Base-by-base conservation (phyloP, 352 stramenopile species). In the Globisporangium cylindrosporum region DNA sequence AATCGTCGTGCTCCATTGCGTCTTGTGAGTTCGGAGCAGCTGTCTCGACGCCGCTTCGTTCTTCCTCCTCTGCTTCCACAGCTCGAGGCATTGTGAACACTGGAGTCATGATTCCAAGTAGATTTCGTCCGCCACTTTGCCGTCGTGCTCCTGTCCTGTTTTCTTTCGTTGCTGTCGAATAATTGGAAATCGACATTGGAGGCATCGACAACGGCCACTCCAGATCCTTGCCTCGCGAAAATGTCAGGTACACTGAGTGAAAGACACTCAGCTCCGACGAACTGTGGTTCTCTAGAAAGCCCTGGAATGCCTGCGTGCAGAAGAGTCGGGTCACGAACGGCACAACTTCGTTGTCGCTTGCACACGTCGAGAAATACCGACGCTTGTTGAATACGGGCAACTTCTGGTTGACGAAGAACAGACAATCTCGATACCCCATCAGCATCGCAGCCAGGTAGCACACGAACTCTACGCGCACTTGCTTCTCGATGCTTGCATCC, bases 361-460 rank as follows among this genome's bases (percentile, higher is more conserved):
- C 74, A 62, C 83, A 78, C 22, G 71, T 91, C 12, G 87, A 70
- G 49, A 93, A 88, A 68, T 93, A 95, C 1, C 88, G 76, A 2
- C 86, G 84, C 66, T 95, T 93, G 77, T 95, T 93, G 68, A 95
- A 95, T n/a, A 95, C 88, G 3, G 88, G 86, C 9, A 95, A 76
- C 57, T 90, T 89, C 51, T 92, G 85, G 59, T 95, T 93, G 24
- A 95, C 88, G 54, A 93, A 95, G 56, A 95, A 92, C 24, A 95
- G 56, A n/a, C 88, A 95, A 46, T 93, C 88, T 22, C 85, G 88
- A 53, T 95, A 95, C 25, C 88, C 88, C 70, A 79, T 83, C 5
- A 95, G 57, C 59, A 91, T 78, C 1, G 84, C 73, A 5, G 84
- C 78, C 15, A 93, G 49, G 41, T 86, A 95, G 59, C 83, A 89